Evolutionary conservation across 345 rosid species (phyloP).

Genomic region (Hibiscus mutabilis): DNA sequence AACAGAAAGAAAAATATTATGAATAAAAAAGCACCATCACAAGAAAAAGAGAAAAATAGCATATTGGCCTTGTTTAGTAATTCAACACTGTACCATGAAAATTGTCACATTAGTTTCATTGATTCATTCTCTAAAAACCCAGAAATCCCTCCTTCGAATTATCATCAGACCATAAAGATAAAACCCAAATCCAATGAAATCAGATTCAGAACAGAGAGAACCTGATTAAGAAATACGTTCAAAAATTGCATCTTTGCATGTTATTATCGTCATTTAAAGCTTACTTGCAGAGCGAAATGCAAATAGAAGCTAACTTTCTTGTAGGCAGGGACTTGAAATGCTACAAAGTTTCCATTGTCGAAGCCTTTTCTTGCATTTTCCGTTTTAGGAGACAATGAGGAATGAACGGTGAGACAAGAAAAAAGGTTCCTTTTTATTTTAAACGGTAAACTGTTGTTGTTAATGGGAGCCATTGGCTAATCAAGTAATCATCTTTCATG

Average conservation of each 20-base stretch:
- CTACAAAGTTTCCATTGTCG: neutral
- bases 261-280: neutral
- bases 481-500: neutral
- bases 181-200: neutral
- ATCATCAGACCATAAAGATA: neutral
- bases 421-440: neutral
- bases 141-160: neutral
- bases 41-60: neutral
- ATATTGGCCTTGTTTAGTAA: neutral
- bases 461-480: neutral
- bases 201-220: too few species aligned
- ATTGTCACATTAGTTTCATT: neutral
- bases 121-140: neutral
- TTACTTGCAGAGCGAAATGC: neutral
- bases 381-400: neutral
- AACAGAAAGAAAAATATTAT: constrained; percentile 1
- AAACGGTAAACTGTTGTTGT: neutral
- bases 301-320: neutral
- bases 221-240: neutral
- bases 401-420: constrained; percentile 4
- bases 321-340: neutral
- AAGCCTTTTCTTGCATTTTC: neutral
- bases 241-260: neutral
- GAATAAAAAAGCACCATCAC: neutral
- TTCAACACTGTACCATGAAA: neutral